A percentile compares a stretch with the other conserved stretches of the same genome.
These are phyloP conservation scores for Myriosclerotinia scirpicola DNA, from an alignment of 2,329 filamentous ascomycete genomes.

Conservation along the genomic window DNA sequence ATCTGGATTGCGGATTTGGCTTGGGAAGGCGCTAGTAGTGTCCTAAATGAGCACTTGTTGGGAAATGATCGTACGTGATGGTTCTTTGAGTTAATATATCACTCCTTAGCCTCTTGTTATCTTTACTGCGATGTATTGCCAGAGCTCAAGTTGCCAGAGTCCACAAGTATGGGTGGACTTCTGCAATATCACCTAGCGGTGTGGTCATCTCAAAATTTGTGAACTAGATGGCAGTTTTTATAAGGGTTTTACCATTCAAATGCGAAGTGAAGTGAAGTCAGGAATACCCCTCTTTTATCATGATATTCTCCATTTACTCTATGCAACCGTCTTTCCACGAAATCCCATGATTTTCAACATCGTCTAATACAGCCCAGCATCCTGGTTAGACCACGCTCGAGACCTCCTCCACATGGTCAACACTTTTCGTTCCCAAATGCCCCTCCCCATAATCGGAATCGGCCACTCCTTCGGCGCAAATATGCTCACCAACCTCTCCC, in stretches of 20 bases:
- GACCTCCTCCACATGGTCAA: slow-evolving; percentile 85
- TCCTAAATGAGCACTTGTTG: slow-evolving; percentile 70
- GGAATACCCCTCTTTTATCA: too few species aligned
- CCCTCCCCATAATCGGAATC: slow-evolving; percentile 73
- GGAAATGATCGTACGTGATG: slow-evolving; percentile 76
- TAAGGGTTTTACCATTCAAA: not conserved
- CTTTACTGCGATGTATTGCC: not conserved
- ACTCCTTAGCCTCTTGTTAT: not conserved
- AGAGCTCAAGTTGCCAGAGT: not conserved
- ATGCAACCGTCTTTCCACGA: too few species aligned
- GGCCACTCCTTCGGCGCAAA: slow-evolving; percentile 87
- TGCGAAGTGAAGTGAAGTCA: too few species aligned
- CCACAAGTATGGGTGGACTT: not conserved
- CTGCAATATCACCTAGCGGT: not conserved
- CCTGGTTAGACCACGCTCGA: slow-evolving; percentile 80
- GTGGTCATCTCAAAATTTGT: not conserved
- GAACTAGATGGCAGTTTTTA: not conserved
- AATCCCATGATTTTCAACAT: too few species aligned
- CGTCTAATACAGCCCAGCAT: slow-evolving; percentile 50
- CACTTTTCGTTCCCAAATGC: slow-evolving; percentile 74
- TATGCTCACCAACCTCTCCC: slow-evolving; percentile 67
- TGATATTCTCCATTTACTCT: too few species aligned
- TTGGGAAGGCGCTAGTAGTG: slow-evolving; percentile 74
- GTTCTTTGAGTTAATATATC: not conserved
- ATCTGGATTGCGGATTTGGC: slow-evolving; percentile 86